Conservation (phyloP, 2,329 filamentous ascomycete species). For the Alternaria ethzedia region DNA sequence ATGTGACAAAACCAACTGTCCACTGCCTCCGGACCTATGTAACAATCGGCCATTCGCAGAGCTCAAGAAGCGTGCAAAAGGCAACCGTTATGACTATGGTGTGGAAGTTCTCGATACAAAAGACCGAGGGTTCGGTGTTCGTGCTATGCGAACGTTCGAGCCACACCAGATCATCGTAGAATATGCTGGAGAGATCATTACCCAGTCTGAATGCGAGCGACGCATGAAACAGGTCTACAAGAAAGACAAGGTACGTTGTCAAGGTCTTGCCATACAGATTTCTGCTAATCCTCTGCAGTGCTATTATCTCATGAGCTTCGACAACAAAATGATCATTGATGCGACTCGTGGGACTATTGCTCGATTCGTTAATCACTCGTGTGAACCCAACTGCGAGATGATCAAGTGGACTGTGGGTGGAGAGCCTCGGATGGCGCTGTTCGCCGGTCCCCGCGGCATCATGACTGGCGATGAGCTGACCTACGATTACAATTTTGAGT, state of each 20-base stretch:
- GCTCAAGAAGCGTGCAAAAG: conserved; percentile 70
- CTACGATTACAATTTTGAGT: conserved; percentile 85
- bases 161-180: conserved; percentile 97
- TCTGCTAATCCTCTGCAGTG: conserved; percentile 64
- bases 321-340: conserved; percentile 98
- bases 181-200: conserved; percentile 97
- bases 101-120: conserved; percentile 93
- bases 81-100: conserved; percentile 87
- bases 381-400: conserved; percentile 95
- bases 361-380: conserved; percentile 97
- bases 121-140: conserved; percentile 88
- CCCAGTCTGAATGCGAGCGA: conserved; percentile 88
- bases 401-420: conserved; percentile 96
- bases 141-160: conserved; percentile 85
- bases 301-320: conserved; percentile 98
- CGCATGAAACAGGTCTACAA: conserved; percentile 95
- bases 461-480: conserved; percentile 95
- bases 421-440: conserved; percentile 94
- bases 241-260: conserved; percentile 76
- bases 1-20: conserved; percentile 90
- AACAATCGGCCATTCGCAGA: conserved; percentile 87
- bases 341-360: conserved; percentile 95
- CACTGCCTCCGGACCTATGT: conserved; percentile 74
- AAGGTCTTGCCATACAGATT: neutral
- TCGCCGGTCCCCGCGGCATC: conserved; percentile 87